Evolutionary conservation across 768 basidiomycete species (phyloP).

Genomic region (Pleurotus salmoneostramineus): DNA sequence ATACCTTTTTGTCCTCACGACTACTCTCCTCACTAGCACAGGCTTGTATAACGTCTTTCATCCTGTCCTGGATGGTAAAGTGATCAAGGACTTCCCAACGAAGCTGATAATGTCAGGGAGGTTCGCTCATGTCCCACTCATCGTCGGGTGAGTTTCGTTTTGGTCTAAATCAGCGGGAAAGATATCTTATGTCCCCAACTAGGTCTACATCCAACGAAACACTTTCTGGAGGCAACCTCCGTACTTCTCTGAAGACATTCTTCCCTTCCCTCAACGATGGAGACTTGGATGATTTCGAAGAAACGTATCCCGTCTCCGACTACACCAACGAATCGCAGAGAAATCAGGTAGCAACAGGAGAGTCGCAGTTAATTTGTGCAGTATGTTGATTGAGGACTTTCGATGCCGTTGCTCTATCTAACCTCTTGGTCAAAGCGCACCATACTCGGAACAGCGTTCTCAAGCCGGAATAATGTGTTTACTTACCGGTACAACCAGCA

Average conservation of each 20-base stretch:
- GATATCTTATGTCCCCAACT: not conserved
- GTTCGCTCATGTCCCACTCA: slow-evolving; percentile 48
- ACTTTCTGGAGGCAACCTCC: slow-evolving; percentile 37
- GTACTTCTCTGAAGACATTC: slow-evolving; percentile 30
- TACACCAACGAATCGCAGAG: slow-evolving; percentile 39
- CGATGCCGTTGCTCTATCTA: not conserved
- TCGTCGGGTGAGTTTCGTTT: slow-evolving; percentile 46
- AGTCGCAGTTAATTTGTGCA: slow-evolving; percentile 47
- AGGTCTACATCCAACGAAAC: slow-evolving; percentile 63
- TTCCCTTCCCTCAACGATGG: slow-evolving; percentile 41
- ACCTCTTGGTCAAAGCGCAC: slow-evolving; percentile 27
- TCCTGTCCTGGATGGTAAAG: slow-evolving; percentile 48
- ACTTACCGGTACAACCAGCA: slow-evolving; percentile 60
- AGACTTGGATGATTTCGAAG: slow-evolving; percentile 33
- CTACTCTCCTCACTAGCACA: not conserved
- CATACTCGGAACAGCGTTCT: slow-evolving; percentile 40
- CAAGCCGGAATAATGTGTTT: slow-evolving; percentile 33
- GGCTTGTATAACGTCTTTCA: slow-evolving; percentile 39
- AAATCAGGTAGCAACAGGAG: slow-evolving; percentile 44
- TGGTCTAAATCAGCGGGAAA: not conserved
- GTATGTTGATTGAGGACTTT: slow-evolving; percentile 26
- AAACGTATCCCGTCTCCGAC: slow-evolving; percentile 37
- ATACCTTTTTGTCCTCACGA: not conserved
- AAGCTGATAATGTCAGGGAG: slow-evolving; percentile 37
- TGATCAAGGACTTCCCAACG: slow-evolving; percentile 50